Evolutionary conservation across 2,329 filamentous ascomycete genomes (phyloP).

Genomic region (Microsporum audouinii): DNA sequence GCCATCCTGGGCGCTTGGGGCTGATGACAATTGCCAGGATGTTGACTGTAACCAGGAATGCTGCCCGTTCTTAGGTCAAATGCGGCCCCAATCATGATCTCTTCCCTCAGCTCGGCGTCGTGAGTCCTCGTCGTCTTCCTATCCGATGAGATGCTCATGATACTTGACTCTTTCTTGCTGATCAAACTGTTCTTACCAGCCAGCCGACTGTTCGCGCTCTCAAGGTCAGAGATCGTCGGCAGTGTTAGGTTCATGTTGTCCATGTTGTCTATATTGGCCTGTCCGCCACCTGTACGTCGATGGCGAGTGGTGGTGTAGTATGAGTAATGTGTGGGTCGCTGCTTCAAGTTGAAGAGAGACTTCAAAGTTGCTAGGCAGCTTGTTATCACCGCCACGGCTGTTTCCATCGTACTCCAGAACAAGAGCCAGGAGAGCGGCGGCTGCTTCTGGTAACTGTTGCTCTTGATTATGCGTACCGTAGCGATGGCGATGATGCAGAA

Average conservation of each 20-base stretch:
- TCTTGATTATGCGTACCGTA: slow-evolving; percentile 10
- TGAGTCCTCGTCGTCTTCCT: slow-evolving; percentile 4
- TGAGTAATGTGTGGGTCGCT: background rate
- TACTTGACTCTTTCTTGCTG: background rate
- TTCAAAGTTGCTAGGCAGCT: slow-evolving; percentile 12
- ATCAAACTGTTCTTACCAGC: background rate
- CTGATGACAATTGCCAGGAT: background rate
- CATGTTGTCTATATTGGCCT: background rate
- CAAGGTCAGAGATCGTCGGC: background rate
- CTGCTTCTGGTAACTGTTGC: slow-evolving; percentile 8
- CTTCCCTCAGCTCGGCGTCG: slow-evolving; percentile 9
- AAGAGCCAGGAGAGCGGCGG: slow-evolving; percentile 10
- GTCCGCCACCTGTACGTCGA: background rate
- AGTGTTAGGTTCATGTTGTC: background rate
- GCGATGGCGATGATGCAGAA: slow-evolving; percentile 10
- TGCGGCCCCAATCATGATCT: background rate
- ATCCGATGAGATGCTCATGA: background rate
- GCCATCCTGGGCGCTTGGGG: background rate
- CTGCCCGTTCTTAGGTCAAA: background rate
- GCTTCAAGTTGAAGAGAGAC: slow-evolving; percentile 8
- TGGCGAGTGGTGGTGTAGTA: background rate
- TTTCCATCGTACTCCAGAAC: slow-evolving; percentile 12
- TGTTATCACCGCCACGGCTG: slow-evolving; percentile 9
- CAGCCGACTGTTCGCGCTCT: background rate
- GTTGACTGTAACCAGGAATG: background rate